Evolutionary conservation across 2,329 filamentous ascomycete species (phyloP), one percentile per base, ranked within the genome.

Genomic region (Lecanicillium sp.): DNA sequence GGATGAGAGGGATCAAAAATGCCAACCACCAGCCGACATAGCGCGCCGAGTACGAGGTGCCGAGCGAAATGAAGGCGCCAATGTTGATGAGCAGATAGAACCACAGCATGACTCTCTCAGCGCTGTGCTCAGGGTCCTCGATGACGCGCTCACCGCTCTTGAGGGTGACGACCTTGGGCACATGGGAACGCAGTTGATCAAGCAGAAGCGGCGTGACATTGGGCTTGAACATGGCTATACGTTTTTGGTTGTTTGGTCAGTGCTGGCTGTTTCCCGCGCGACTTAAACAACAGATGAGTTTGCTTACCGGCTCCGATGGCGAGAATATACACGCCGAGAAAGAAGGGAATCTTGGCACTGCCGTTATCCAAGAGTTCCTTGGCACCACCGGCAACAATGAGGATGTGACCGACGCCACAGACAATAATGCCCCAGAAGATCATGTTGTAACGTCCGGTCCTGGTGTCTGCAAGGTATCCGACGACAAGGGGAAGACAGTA

Each of bases 191-290:
- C 51, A 81, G 72, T 51, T 85, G 80, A 46, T 85, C 81, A 10
- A 81, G 74, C 19, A 85, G 70, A 14, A 83, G 61, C 1, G 80
- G 79, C 0, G 79, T 77, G 28, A 88, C 79, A 46, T 86, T 87
- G 29, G 79, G 64, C 64, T 88, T 88, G 69, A 87, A 86, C 59
- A 68, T 66, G 44, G 62, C 82, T 7, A 18, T 9, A n/a, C n/a
- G 2, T 19, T 36, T 28, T n/a, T 13, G 29, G 14, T 30, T 30
- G n/a, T 27, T 27, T 13, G 13, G 25, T 27, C 25, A 13, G 25
- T 27, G 7, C 8, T 27, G 25, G 7, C 17, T 10, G 12, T 9
- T 12, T 14, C 9, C 15, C 15, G 29, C 15, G 29, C 12, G 12
- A 14, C 9, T 10, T 9, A 31, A 31, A 31, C 13, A 19, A 14